Percentiles rank a stretch among this genome's conserved stretches.
phyloP scores from a whole-genome alignment of 2,329 filamentous ascomycete genomes.

The Madurella fahalii region DNA sequence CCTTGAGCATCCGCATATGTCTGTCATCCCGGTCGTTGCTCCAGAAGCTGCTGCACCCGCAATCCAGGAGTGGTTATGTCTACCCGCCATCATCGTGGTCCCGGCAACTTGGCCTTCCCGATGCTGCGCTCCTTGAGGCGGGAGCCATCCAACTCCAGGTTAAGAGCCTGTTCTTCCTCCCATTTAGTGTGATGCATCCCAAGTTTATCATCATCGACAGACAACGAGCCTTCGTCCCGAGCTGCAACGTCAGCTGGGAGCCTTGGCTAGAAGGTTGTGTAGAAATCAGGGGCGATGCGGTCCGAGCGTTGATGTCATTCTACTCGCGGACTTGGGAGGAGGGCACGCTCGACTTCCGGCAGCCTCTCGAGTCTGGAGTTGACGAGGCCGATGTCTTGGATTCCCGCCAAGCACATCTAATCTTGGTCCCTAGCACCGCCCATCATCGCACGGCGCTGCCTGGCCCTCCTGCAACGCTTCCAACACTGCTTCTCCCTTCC shows the following conservation, averaged over 20 bases:
- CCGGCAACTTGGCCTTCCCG: conserved; percentile 59
- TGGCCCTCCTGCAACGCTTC: conserved; percentile 28
- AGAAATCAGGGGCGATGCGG: conserved; percentile 58
- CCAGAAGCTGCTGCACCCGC: conserved; percentile 72
- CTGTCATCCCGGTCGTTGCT: conserved; percentile 69
- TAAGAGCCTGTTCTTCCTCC: conserved; percentile 74
- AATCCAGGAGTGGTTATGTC: conserved; percentile 55
- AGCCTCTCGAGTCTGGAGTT: background rate
- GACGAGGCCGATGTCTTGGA: background rate
- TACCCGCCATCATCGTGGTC: conserved; percentile 60
- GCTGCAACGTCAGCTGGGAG: conserved; percentile 84
- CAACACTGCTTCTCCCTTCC: conserved; percentile 67
- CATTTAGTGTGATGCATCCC: conserved; percentile 83
- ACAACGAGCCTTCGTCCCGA: conserved; percentile 63
- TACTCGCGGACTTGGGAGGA: conserved; percentile 65
- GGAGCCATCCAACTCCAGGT: conserved; percentile 63
- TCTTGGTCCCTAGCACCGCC: conserved; percentile 21
- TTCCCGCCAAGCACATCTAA: conserved; percentile 5
- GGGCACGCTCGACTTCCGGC: conserved; percentile 4
- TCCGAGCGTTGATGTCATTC: conserved; percentile 60
- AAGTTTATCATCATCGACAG: conserved; percentile 77
- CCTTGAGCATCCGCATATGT: conserved; percentile 64
- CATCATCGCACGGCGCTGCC: conserved; percentile 17
- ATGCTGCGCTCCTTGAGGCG: conserved; percentile 45
- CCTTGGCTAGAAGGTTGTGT: conserved; percentile 80